phyloP scores from a whole-genome alignment of 1,139 yeast genomes.

The Saccharomycopsis hybrid region DNA sequence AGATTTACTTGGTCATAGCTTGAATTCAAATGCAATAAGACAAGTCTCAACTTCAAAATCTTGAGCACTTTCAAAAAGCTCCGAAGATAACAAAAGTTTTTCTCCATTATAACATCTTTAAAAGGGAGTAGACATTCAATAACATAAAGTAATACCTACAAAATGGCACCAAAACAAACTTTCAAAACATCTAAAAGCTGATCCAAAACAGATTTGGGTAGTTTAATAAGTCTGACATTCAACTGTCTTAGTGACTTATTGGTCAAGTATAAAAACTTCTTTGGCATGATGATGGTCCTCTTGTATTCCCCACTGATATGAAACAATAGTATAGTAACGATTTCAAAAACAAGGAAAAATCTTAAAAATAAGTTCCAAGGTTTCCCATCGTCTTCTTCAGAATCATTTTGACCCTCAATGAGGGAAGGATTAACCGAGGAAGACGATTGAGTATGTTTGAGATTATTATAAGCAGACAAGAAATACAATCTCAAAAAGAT shows the following conservation, averaged over 20 bases:
- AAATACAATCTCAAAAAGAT: constrained; percentile 26
- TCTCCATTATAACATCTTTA: constrained; percentile 3
- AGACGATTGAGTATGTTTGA: too few relatives aligned
- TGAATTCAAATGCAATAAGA: constrained; percentile 13
- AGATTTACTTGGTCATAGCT: constrained; percentile 14
- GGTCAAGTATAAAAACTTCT: constrained; percentile 69
- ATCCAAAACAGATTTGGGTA: constrained; percentile 25
- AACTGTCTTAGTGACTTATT: constrained; percentile 84
- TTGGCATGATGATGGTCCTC: constrained; percentile 75
- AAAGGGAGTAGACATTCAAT: constrained; percentile 12
- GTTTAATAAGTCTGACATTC: constrained; percentile 70
- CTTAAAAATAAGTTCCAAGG: constrained; percentile 43
- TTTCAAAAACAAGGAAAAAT: constrained; percentile 57
- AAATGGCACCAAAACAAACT: constrained; percentile 4
- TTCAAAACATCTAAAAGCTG: constrained; percentile 8
- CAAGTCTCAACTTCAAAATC: constrained; percentile 13
- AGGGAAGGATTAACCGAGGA: constrained; percentile 19
- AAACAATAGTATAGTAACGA: constrained; percentile 68
- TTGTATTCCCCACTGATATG: constrained; percentile 86
- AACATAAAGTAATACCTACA: constrained; percentile 2
- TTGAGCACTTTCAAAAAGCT: constrained; percentile 11
- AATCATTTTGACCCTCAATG: neutral
- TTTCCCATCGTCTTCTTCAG: constrained; percentile 12
- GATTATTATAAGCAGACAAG: constrained; percentile 23
- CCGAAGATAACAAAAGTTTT: constrained; percentile 14